Evolutionary conservation across 148 eudicot genomes (phyloP).

Genomic region (Vaccinium darrowii): DNA sequence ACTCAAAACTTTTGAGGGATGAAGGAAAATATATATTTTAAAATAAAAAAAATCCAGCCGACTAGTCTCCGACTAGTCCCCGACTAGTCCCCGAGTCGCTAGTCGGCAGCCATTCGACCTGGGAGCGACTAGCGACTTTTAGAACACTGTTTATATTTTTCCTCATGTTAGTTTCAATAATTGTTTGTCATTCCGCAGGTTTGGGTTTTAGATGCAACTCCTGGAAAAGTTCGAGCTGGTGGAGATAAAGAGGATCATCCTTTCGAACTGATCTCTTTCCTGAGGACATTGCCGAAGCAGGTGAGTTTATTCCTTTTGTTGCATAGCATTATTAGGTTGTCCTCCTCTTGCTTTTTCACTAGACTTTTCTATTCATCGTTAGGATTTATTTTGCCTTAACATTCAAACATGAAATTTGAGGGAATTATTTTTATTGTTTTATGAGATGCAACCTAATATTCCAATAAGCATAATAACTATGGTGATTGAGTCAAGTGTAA

Average conservation of each 20-base stretch:
- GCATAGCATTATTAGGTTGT: not conserved
- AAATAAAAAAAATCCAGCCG: no score
- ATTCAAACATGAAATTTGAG: not conserved
- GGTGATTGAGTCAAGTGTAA: not conserved
- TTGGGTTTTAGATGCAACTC: slow-evolving; percentile 94
- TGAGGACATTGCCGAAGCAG: slow-evolving; percentile 67
- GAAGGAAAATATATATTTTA: no score
- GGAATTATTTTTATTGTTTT: not conserved
- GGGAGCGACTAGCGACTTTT: no score
- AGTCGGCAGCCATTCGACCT: no score
- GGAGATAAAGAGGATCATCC: slow-evolving; percentile 89
- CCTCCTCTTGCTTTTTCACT: not conserved
- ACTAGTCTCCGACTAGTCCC: no score
- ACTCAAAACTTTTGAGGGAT: no score
- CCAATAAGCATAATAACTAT: not conserved
- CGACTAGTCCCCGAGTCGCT: no score
- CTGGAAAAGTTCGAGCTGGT: slow-evolving; percentile 89
- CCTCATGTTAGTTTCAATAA: not conserved
- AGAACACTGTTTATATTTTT: not conserved
- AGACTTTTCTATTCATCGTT: not conserved
- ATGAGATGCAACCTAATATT: not conserved
- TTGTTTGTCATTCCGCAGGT: slow-evolving; percentile 38
- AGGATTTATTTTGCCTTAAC: not conserved
- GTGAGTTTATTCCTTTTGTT: slow-evolving; percentile 32
- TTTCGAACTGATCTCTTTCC: slow-evolving; percentile 68